A percentile compares a stretch with the other conserved stretches of the same genome.
phyloP scores from a whole-genome alignment of 495 filamentous ascomycete genomes.

The Staphylotrichum longicolle region DNA sequence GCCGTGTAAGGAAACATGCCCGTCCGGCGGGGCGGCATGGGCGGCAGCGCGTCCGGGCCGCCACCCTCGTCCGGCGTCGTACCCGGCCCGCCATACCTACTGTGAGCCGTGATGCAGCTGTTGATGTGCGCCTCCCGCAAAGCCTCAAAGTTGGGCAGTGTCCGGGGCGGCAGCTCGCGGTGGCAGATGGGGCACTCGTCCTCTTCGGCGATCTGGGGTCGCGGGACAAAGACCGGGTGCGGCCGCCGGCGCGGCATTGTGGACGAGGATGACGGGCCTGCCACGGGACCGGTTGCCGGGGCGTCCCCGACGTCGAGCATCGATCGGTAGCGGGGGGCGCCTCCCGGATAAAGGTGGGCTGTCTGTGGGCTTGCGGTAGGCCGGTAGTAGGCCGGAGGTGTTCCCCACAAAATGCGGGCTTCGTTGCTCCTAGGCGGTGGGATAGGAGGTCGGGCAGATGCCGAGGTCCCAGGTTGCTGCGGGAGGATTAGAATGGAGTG shows the following conservation, averaged over 20 bases:
- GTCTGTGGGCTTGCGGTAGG: slow-evolving; percentile 29
- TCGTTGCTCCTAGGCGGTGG: slow-evolving; percentile 27
- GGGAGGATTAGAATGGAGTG: slow-evolving; percentile 2
- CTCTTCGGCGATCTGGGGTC: slow-evolving; percentile 61
- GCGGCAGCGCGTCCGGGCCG: slow-evolving; percentile 27
- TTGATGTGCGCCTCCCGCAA: slow-evolving; percentile 74
- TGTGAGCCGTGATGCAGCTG: slow-evolving; percentile 64
- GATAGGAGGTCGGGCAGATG: slow-evolving; percentile 24
- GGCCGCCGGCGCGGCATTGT: slow-evolving; percentile 28
- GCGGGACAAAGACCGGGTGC: slow-evolving; percentile 30
- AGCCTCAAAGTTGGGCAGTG: slow-evolving; percentile 56
- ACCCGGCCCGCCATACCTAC: slow-evolving; percentile 33
- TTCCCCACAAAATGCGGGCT: slow-evolving; percentile 38
- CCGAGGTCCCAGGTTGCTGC: slow-evolving; percentile 24
- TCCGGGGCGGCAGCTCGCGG: slow-evolving; percentile 64
- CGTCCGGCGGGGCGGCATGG: slow-evolving; percentile 39
- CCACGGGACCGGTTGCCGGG: slow-evolving; percentile 18
- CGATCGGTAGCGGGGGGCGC: slow-evolving; percentile 27
- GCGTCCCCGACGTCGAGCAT: slow-evolving; percentile 30
- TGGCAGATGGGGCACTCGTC: slow-evolving; percentile 93
- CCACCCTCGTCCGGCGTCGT: slow-evolving; percentile 7
- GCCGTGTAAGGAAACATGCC: slow-evolving; percentile 66
- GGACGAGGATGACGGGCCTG: slow-evolving; percentile 24
- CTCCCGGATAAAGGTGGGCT: slow-evolving; percentile 24
- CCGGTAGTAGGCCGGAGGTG: slow-evolving; percentile 40